These are phyloP conservation scores for Cercophora samala DNA, from an alignment of 495 filamentous ascomycete species.

Conservation along the genomic window DNA sequence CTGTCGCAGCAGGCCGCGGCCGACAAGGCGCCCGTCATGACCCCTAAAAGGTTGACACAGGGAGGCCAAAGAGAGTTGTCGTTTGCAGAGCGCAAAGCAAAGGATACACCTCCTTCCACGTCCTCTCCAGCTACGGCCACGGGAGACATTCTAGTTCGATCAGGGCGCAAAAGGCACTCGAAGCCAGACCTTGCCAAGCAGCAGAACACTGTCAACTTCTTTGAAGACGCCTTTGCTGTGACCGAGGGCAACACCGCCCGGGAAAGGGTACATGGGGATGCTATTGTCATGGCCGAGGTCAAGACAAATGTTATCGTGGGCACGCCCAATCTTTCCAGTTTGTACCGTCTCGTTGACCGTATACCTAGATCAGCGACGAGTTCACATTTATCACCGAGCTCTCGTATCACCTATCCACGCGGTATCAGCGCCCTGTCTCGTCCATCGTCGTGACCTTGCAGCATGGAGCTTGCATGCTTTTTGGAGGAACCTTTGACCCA, in stretches of 20 bases:
- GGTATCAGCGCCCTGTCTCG: constrained; percentile 68
- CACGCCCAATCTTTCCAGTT: constrained; percentile 16
- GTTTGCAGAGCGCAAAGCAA: constrained; percentile 42
- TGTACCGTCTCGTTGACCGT: neutral
- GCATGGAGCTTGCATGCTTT: constrained; percentile 71
- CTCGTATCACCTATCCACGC: constrained; percentile 62
- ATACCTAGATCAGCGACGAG: constrained; percentile 58
- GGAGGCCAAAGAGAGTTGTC: constrained; percentile 23
- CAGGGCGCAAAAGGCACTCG: constrained; percentile 21
- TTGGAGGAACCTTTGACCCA: constrained; percentile 70
- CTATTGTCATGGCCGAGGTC: constrained; percentile 74
- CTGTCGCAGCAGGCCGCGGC: neutral
- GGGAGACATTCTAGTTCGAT: constrained; percentile 9
- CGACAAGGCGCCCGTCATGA: neutral
- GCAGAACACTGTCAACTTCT: constrained; percentile 42
- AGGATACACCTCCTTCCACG: constrained; percentile 38
- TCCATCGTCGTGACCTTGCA: constrained; percentile 69
- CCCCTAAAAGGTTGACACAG: neutral
- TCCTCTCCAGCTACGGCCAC: constrained; percentile 28
- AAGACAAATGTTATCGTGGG: constrained; percentile 80
- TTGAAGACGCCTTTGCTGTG: constrained; percentile 47
- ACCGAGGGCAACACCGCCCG: constrained; percentile 43
- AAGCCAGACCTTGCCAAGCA: constrained; percentile 38
- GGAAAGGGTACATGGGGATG: constrained; percentile 60
- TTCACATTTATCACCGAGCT: constrained; percentile 68